phyloP scores from a whole-genome alignment of 2,329 filamentous ascomycete species.

The Calonectria fujianensis region DNA sequence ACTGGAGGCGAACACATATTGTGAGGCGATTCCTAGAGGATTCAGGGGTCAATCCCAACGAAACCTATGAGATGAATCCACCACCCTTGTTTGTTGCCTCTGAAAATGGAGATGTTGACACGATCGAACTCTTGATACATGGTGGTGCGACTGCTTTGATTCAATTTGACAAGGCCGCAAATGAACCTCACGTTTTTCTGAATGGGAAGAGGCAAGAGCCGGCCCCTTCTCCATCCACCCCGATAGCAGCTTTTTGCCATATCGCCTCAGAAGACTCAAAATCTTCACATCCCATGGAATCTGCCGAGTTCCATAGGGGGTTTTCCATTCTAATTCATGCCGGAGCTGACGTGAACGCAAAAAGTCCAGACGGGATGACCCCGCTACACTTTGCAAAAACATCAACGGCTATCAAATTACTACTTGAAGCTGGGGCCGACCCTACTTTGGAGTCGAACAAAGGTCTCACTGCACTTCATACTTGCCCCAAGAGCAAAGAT shows the following conservation, averaged over 20 bases:
- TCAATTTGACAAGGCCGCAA: not conserved
- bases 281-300: not conserved
- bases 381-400: constrained; percentile 22
- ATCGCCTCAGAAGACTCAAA: not conserved
- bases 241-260: not conserved
- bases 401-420: not conserved
- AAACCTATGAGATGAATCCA: not conserved
- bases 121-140: not conserved
- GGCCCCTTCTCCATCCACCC: not conserved
- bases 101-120: not conserved
- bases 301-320: not conserved
- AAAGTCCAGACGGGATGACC: not conserved
- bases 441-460: not conserved
- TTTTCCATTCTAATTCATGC: constrained; percentile 20
- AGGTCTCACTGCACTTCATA: constrained; percentile 17
- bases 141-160: not conserved
- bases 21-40: constrained; percentile 27
- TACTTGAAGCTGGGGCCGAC: constrained; percentile 31
- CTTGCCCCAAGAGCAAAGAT: not conserved
- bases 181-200: not conserved
- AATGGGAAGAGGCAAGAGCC: not conserved
- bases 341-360: constrained; percentile 27
- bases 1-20: not conserved
- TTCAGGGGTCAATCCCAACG: constrained; percentile 23
- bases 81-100: not conserved